Base-by-base conservation (phyloP, 768 basidiomycete species). In the Kondoa malvinella region DNA sequence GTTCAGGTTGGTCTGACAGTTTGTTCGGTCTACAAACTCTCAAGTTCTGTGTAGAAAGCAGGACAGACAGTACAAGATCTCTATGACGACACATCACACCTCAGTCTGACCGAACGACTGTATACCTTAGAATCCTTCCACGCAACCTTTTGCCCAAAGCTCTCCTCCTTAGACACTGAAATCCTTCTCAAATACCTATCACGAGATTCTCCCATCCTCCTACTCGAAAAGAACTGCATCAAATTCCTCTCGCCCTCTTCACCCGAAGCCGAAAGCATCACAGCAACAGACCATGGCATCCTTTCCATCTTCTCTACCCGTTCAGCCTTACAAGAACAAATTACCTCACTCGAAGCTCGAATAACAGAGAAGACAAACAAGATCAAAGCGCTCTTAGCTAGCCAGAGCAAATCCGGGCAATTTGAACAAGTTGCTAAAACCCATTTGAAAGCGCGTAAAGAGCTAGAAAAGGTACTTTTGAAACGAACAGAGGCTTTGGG, bases 271-370 rank as follows among this genome's bases (percentile, higher is more conserved):
- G n/a, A 76, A 76, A 21, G 80, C 77, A 83, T 96, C 60, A 86
- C 86, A 21, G 81, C 84, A n/a, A 83, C 92, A 2, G 92, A 97
- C 73, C 80, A 77, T 56, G 88, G 92, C 12, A 84, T 92, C 17
- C 78, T 96, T 3, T 86, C 90, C 70, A 81, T 96, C 66, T 86
- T 87, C 77, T 80, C 77, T 0, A 88, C 88, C 0, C 81, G 91
- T 30, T 74, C 78, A 64, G 85, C 83, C 69, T 75, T 96, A 15
- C 83, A 86, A 63, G 74, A 77, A 2, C 90, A 92, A 74, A 81
- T 92, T 0, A 81, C 85, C 8, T 79, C 79, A 14, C 77, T 94
- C 33, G 86, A 91, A 62, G 68, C 72, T 25, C 86, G 85, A 76
- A 87, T 92, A 34, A 81, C 85, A 72, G 81, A 85, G 90, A 92